Base-by-base conservation (phyloP, 345 rosid species). In the Microthlaspi erraticum region DNA sequence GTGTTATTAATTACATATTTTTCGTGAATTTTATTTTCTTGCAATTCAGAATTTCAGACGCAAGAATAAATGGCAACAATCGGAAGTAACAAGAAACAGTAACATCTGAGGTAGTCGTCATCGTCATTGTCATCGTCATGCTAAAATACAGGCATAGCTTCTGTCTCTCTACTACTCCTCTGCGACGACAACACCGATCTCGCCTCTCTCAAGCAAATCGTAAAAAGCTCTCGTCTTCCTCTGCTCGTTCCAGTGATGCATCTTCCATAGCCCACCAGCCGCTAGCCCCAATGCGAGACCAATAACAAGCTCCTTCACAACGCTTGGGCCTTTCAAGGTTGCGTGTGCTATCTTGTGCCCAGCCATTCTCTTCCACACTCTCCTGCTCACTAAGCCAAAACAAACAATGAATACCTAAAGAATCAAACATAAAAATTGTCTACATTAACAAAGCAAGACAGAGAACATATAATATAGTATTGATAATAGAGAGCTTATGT, bases 231-330 rank as follows among this genome's bases (percentile, higher is more conserved):
- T 90, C 38, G 73, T 80, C 76, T 82, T 87, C 81, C 92, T 88
- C 83, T 90, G 92, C 83, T 90, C 93, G 37, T 93, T 87, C 96
- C 93, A 90, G 80, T 93, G 98, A 79, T 90, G 91, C 95, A 90
- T 92, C 83, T 93, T 93, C 97, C 97, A 93, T 19, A 88, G 20
- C 43, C 90, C 54, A 42, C 91, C 98, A 8, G 88, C 93, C 9
- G 77, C 84, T 71, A 90, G 51, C 10, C 90, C 93, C 1, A 90
- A 84, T 1, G 77, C 39, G 9, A 90, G 36, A 8, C 96, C 97
- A 0, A 83, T 80, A 36, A 75, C 12, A 32, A 90, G 38, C 81
- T 93, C 97, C 90, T 85, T 90, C 42, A 87, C 72, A 12, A 88
- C 96, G 64, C 88, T 93, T 13, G 96, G 98, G 26, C 92, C 93